Evolutionary conservation across 495 filamentous ascomycete species (phyloP).

Genomic region (Coniosporium apollinis): DNA sequence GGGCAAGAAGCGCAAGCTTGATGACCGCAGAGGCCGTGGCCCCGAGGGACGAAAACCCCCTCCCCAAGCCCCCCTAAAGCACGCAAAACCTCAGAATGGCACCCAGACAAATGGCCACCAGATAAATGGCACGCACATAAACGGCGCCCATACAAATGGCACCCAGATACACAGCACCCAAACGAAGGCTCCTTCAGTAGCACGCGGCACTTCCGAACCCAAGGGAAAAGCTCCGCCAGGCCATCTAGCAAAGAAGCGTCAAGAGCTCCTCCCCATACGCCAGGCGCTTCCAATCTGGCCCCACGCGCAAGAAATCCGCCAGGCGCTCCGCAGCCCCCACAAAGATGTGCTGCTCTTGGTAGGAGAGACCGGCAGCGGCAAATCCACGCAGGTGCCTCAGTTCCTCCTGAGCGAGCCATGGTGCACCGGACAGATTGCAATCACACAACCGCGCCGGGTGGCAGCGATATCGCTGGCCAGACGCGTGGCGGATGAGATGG

Average conservation of each 20-base stretch:
- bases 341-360: constrained; percentile 71
- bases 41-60: background rate
- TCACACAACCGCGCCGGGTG: constrained; percentile 87
- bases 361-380: constrained; percentile 91
- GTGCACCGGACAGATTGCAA: constrained; percentile 80
- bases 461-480: constrained; percentile 85
- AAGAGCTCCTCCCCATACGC: constrained; percentile 13
- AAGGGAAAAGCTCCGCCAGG: background rate
- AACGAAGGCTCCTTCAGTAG: background rate
- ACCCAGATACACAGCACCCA: background rate
- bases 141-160: no score
- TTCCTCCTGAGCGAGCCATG: constrained; percentile 68
- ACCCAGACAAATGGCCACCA: background rate
- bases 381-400: constrained; percentile 92
- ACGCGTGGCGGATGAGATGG: constrained; percentile 81
- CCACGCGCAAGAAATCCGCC: constrained; percentile 50
- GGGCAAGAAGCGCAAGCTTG: background rate
- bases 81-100: background rate
- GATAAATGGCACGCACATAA: background rate
- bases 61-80: background rate
- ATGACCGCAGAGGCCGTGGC: background rate
- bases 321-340: constrained; percentile 33
- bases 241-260: background rate
- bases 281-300: constrained; percentile 68
- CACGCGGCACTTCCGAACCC: background rate